phyloP scores from a whole-genome alignment of 257 asterid genomes.

The Solanum bulbocastanum region DNA sequence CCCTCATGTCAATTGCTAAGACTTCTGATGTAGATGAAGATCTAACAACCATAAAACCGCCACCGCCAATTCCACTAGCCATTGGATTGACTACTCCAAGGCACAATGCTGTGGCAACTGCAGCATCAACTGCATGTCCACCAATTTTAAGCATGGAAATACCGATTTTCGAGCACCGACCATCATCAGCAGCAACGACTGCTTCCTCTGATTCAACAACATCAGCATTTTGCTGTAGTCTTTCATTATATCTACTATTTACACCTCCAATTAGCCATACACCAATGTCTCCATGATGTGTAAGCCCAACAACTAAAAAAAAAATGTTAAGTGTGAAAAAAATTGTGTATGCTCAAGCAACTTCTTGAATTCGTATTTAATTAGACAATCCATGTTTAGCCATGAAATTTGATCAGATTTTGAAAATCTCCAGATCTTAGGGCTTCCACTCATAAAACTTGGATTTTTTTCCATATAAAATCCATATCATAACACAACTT shows the following conservation, averaged over 20 bases:
- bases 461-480: neutral
- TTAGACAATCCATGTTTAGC: neutral
- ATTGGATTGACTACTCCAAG: conserved; percentile 69
- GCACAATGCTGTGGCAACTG: conserved; percentile 72
- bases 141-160: conserved; percentile 42
- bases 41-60: conserved; percentile 72
- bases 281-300: neutral
- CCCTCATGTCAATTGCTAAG: conserved; percentile 73
- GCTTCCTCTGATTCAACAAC: conserved; percentile 46
- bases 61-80: conserved; percentile 89
- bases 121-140: conserved; percentile 91
- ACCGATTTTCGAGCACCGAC: conserved; percentile 77
- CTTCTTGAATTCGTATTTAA: neutral
- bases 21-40: conserved; percentile 36
- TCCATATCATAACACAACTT: neutral
- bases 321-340: neutral
- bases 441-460: neutral
- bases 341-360: neutral
- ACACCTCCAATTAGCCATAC: conserved; percentile 1
- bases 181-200: conserved; percentile 81
- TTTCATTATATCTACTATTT: neutral
- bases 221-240: conserved; percentile 13
- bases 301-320: neutral
- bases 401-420: neutral
- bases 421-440: neutral